phyloP scores from a whole-genome alignment of 2,329 filamentous ascomycete genomes.

The Rhynchosporium graminicola region DNA sequence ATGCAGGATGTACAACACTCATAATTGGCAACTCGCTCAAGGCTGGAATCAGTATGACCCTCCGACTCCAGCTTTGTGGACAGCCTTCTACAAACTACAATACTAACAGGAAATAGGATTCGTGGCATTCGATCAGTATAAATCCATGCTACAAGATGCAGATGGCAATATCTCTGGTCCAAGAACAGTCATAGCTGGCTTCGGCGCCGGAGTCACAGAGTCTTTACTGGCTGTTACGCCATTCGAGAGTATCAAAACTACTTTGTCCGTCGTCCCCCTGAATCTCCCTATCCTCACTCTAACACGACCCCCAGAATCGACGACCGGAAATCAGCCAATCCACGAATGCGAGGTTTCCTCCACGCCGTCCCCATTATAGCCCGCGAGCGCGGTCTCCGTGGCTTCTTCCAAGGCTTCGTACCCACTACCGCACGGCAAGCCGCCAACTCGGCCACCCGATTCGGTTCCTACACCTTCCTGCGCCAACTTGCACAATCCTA shows the following conservation, averaged over 20 bases:
- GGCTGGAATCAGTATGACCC: slow-evolving; percentile 79
- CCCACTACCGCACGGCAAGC: slow-evolving; percentile 94
- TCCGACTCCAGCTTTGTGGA: background rate
- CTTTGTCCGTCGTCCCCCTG: slow-evolving; percentile 56
- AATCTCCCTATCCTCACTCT: background rate
- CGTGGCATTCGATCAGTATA: slow-evolving; percentile 95
- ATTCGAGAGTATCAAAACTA: slow-evolving; percentile 98
- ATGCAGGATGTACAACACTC: slow-evolving; percentile 94
- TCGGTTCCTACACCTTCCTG: slow-evolving; percentile 85
- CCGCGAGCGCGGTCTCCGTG: slow-evolving; percentile 81
- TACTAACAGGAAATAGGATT: slow-evolving; percentile 60
- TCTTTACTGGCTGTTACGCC: slow-evolving; percentile 91
- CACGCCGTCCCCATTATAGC: slow-evolving; percentile 87
- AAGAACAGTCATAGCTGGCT: slow-evolving; percentile 87
- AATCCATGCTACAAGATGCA: slow-evolving; percentile 75
- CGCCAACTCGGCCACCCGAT: slow-evolving; percentile 89
- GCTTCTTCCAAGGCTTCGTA: slow-evolving; percentile 96
- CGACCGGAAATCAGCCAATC: slow-evolving; percentile 83
- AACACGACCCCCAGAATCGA: slow-evolving; percentile 66
- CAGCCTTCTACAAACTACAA: background rate
- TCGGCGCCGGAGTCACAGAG: slow-evolving; percentile 93
- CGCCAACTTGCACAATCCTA: slow-evolving; percentile 92
- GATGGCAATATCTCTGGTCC: slow-evolving; percentile 89
- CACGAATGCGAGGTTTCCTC: slow-evolving; percentile 87
- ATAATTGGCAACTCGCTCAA: slow-evolving; percentile 97